Evolutionary conservation across 2,329 filamentous ascomycete genomes (phyloP), one percentile per base, ranked within the genome.

Genomic region (Phyllosticta citrichinensis): DNA sequence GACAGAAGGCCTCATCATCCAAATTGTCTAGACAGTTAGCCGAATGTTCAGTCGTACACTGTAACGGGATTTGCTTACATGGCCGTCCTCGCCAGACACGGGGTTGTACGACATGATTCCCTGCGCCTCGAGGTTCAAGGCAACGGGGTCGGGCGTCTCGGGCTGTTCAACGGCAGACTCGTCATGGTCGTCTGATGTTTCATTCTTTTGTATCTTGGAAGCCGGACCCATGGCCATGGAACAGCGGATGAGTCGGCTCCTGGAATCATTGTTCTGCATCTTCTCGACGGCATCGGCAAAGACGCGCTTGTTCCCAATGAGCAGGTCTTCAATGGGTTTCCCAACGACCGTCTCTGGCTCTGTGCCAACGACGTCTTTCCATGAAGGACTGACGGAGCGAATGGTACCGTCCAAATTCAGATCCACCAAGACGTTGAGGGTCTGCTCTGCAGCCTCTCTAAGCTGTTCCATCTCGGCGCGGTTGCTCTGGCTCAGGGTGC

Each of bases 51-150:
- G 20, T 5, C 33, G 25, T 24, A 10, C 40, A 24, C 3, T 12
- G 12, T 10, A 14, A 40, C 10, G 9, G 51, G 50, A 10, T 57
- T 61, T 60, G 82, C 89, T 80, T 83, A 95, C 91, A 80, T 97
- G 93, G 69, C 90, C 94, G 72, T 94, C 89, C 61, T 87, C 88
- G 57, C 91, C 91, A 47, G 91, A 89, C 12, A 88, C 83, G 64
- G 88, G 86, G 73, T 97, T 92, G 72, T 96, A 97, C 6, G 97
- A 91, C 88, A 97, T 96, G 70, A 99, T 99, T 22, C 94, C 94
- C 75, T 99, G 94, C 6, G 90, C 95, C 76, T 99, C 95, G 63
- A 99, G 82, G 64, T 91, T 87, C 63, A 96, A 80, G 50, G 84
- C 80, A 19, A 75, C 70, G 27, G 74, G 70, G 60, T 76, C 71